Evolutionary conservation across 1,284 basidiomycete genomes (phyloP).

Genomic region (Moesziomyces sp.): DNA sequence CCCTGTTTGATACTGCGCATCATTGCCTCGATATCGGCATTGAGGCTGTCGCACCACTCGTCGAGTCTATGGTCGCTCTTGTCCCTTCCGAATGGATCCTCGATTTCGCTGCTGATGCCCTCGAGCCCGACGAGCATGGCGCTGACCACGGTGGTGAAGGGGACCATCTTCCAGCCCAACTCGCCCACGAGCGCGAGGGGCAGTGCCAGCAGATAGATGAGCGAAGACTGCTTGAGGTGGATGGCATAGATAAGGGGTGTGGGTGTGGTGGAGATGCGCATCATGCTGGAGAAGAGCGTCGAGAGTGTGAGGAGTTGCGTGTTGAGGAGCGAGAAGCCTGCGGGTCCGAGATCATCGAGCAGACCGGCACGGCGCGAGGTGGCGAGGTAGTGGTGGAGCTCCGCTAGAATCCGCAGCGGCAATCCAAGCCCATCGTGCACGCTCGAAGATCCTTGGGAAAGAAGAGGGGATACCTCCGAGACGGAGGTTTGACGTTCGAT

Average conservation of each 20-base stretch:
- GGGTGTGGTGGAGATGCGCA: constrained; percentile 71
- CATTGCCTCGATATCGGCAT: constrained; percentile 23
- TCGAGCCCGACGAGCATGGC: constrained; percentile 93
- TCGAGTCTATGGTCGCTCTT: constrained; percentile 43
- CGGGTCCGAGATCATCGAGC: constrained; percentile 42
- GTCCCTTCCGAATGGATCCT: constrained; percentile 76
- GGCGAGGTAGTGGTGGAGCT: constrained; percentile 40
- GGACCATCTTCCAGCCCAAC: constrained; percentile 74
- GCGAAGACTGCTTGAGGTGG: constrained; percentile 83
- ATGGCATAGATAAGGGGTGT: constrained; percentile 74
- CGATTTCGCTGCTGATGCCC: constrained; percentile 89
- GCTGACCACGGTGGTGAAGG: constrained; percentile 77
- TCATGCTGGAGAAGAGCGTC: constrained; percentile 84
- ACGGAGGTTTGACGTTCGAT: neutral
- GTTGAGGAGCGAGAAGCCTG: constrained; percentile 42
- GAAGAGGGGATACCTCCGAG: neutral
- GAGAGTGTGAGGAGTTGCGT: constrained; percentile 74
- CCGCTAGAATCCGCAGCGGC: constrained; percentile 32
- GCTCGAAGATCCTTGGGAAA: neutral
- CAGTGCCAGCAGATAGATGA: constrained; percentile 69
- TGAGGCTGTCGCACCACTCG: constrained; percentile 23
- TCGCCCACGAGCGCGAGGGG: constrained; percentile 35
- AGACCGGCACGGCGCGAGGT: constrained; percentile 29
- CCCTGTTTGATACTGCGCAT: constrained; percentile 14
- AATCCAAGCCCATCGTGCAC: neutral